Percentiles rank a stretch among this genome's conserved stretches.
These are phyloP conservation scores for Lizonia empirigonia DNA, from an alignment of 2,329 filamentous ascomycete species.

Conservation along the genomic window DNA sequence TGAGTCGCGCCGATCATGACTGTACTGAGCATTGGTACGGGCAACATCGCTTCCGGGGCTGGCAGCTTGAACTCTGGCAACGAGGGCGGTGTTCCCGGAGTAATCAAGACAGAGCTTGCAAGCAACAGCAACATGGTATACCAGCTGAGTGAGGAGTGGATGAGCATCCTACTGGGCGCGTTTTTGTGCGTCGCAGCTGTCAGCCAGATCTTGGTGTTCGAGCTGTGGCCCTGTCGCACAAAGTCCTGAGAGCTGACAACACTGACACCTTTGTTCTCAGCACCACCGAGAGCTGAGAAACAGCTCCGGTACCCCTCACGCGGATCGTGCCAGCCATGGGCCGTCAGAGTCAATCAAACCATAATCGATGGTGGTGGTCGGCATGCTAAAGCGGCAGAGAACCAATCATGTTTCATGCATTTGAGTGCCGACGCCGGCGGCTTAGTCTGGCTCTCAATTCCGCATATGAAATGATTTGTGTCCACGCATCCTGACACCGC, in stretches of 20 bases:
- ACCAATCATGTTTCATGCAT: conserved; percentile 33
- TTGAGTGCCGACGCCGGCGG: conserved; percentile 35
- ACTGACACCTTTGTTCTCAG: neutral
- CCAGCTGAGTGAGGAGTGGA: neutral
- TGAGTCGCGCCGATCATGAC: conserved; percentile 11
- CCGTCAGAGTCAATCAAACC: conserved; percentile 24
- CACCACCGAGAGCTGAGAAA: conserved; percentile 7
- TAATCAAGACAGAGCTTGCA: neutral
- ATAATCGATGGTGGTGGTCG: conserved; percentile 24
- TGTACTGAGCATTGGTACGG: neutral
- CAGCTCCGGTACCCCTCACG: conserved; percentile 12
- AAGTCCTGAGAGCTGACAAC: conserved; percentile 3
- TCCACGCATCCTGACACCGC: conserved; percentile 15
- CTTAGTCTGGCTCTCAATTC: conserved; percentile 22
- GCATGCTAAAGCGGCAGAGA: conserved; percentile 16
- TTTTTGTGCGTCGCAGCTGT: neutral
- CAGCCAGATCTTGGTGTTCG: conserved; percentile 6
- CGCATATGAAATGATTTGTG: conserved; percentile 35
- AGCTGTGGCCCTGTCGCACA: conserved; percentile 4
- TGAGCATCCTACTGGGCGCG: neutral
- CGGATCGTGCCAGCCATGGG: conserved; percentile 19
- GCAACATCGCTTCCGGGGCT: conserved; percentile 1
- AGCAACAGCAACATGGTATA: neutral
- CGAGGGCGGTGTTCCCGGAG: conserved; percentile 1
- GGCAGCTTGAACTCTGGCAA: conserved; percentile 2